Conservation (phyloP, 805 yeast genomes). For the Yueomyces sinensis region DNA sequence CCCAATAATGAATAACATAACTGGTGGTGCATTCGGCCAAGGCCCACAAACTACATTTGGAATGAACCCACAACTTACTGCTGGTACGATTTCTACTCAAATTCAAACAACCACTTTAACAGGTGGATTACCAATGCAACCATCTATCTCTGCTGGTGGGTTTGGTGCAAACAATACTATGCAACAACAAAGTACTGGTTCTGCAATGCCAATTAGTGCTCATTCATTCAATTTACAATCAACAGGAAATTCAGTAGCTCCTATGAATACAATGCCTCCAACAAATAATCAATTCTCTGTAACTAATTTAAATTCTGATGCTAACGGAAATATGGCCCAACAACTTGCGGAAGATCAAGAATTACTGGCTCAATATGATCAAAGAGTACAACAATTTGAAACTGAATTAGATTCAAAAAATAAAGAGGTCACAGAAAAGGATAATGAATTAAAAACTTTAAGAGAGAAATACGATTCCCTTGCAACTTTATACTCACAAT, state of each 20-base stretch:
- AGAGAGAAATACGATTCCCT: conserved; percentile 82
- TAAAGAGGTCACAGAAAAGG: conserved; percentile 61
- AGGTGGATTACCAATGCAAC: background rate
- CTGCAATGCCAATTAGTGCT: background rate
- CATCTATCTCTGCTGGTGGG: background rate
- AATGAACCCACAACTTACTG: background rate
- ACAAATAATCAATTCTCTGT: background rate
- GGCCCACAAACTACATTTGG: background rate
- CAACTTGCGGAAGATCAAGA: conserved; percentile 43
- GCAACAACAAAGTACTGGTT: background rate
- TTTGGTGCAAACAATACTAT: background rate
- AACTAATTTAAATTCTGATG: background rate
- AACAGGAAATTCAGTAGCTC: background rate
- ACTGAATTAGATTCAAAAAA: conserved; percentile 49
- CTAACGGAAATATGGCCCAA: background rate
- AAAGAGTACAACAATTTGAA: conserved; percentile 71
- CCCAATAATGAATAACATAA: background rate
- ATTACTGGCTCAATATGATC: conserved; percentile 76
- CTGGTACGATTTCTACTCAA: background rate
- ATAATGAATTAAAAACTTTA: conserved; percentile 51
- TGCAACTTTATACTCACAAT: conserved; percentile 79
- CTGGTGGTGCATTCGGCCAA: background rate
- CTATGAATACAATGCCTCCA: background rate
- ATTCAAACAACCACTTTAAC: background rate
- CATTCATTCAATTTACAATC: background rate